Base-by-base conservation (phyloP, 129 eudicot genomes). In the Flaveria sonorensis region DNA sequence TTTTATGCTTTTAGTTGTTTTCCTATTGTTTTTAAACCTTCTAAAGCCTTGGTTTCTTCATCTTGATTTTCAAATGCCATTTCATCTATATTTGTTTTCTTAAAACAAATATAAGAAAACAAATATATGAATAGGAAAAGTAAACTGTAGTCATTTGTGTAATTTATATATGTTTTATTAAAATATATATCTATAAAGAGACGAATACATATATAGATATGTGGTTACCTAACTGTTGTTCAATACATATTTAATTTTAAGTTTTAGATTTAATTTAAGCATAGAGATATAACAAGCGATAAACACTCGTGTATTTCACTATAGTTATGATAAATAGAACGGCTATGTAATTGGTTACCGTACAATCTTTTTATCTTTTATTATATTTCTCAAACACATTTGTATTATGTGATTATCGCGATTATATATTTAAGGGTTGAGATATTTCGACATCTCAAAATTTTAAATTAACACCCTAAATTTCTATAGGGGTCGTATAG, bases 1-100 rank as follows among this genome's bases (percentile, higher is more conserved):
- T 42, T 85, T 60, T 87, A 78, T 63, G 83, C 89, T 50, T 79
- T 92, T 26, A 85, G 85, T 70, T 92, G 97, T 80, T 84, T 85
- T 79, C 95, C 92, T 28, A 70, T 80, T 21, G 84, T 64, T 39
- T 87, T 92, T 52, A 87, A 85, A 61, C 78, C 81, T 20, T 84
- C 86, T 2, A 82, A 81, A 77, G 74, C 84, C 42, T 72, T 89
- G 65, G 82, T 84, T 75, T 92, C 90, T 12, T 77, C 75, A 53
- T 40, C 32, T 43, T 78, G 71, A 78, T 30, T 20, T 62, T 12
- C 8, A 30, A 62, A 10, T 0, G 15, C 28, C 20, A 20, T 57
- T 57, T 57, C 64, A 57, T 57, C 64, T 55, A 53, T 53, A 30
- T 6, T 4, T 36, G 7, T 24, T 36, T 7, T 30, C 32, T 62